A percentile compares a stretch with the other conserved stretches of the same genome.
phyloP scores from a whole-genome alignment of 768 basidiomycete genomes.

The Cyclocybe cylindracea region DNA sequence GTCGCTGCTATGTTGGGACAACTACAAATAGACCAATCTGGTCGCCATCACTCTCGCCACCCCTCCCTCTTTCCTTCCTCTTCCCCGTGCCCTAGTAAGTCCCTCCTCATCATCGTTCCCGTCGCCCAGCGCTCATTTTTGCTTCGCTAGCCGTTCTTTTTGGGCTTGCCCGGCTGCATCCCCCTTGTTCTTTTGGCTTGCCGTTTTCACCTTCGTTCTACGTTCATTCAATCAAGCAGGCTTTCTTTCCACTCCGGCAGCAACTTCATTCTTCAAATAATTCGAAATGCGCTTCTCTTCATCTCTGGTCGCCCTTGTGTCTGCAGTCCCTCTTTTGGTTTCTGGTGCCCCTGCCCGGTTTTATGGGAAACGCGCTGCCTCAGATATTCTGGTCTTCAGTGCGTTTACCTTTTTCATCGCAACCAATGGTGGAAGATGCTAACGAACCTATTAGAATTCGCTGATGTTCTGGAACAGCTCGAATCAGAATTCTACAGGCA shows the following conservation, averaged over 20 bases:
- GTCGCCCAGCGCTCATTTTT: slow-evolving; percentile 3
- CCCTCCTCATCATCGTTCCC: background rate
- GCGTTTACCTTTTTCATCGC: slow-evolving; percentile 29
- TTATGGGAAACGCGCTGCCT: slow-evolving; percentile 35
- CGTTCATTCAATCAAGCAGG: slow-evolving; percentile 45
- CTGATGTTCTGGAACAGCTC: slow-evolving; percentile 72
- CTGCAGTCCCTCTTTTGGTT: slow-evolving; percentile 41
- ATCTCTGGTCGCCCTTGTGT: slow-evolving; percentile 42
- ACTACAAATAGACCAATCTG: slow-evolving; percentile 37
- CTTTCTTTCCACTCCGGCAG: slow-evolving; percentile 36
- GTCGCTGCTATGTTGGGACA: slow-evolving; percentile 21
- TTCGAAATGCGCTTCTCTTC: slow-evolving; percentile 48
- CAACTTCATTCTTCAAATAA: slow-evolving; percentile 26
- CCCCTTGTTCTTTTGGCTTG: slow-evolving; percentile 42
- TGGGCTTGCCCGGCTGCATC: slow-evolving; percentile 77
- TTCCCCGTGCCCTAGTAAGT: slow-evolving; percentile 39
- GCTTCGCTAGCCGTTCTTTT: slow-evolving; percentile 41
- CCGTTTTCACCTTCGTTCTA: slow-evolving; percentile 30
- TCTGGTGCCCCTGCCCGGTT: slow-evolving; percentile 51
- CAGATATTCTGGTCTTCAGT: slow-evolving; percentile 63
- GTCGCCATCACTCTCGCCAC: slow-evolving; percentile 27
- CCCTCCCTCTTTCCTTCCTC: slow-evolving; percentile 30
- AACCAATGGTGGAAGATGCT: background rate
- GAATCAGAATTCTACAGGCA: slow-evolving; percentile 71
- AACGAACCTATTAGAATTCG: slow-evolving; percentile 55